Evolutionary conservation across 257 asterid species (phyloP).

Genomic region (Catharanthus roseus): DNA sequence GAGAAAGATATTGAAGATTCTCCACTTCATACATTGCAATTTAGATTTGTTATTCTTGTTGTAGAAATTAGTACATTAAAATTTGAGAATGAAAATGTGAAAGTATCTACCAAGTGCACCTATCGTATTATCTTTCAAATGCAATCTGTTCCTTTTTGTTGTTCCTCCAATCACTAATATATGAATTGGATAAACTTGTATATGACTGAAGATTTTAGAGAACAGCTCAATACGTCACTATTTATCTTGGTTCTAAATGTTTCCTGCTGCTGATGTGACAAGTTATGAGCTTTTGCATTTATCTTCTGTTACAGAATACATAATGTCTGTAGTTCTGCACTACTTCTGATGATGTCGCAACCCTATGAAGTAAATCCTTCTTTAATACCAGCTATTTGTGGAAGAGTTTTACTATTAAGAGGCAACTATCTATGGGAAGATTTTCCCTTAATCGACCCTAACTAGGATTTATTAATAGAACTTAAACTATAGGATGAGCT

Average conservation of each 20-base stretch:
- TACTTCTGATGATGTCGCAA: background rate
- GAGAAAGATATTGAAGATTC: background rate
- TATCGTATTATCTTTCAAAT: background rate
- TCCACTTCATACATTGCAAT: background rate
- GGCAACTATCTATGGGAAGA: background rate
- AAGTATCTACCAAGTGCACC: background rate
- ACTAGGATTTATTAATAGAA: background rate
- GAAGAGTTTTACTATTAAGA: background rate
- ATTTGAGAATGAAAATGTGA: background rate
- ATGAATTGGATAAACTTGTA: background rate
- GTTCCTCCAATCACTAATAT: background rate
- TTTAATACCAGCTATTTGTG: background rate
- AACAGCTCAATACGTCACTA: background rate
- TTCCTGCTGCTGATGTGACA: background rate
- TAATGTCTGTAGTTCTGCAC: background rate
- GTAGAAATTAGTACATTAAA: background rate
- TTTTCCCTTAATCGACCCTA: background rate
- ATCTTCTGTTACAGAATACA: background rate
- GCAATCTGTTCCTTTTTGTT: background rate
- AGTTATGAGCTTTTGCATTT: background rate
- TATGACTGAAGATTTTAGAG: background rate
- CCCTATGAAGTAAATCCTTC: background rate
- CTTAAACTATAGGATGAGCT: background rate
- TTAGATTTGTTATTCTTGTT: background rate
- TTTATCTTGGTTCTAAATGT: no score